Base-by-base conservation (phyloP, 2,329 filamentous ascomycete genomes). In the Scedosporium apiospermum region DNA sequence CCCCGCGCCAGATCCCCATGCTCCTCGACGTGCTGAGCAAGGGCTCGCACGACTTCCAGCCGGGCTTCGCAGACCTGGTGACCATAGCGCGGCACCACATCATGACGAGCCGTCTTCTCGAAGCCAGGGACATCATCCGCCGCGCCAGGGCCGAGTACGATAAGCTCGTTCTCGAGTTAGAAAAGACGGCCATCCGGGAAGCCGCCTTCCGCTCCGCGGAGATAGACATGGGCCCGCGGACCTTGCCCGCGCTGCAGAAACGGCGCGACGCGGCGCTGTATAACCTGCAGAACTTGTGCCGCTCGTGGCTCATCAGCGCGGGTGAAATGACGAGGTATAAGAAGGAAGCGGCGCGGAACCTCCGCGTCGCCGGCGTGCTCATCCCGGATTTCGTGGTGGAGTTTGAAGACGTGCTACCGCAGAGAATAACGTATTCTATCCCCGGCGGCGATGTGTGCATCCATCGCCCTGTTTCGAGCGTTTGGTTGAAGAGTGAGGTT, bases 21-120 rank as follows among this genome's bases (percentile, higher is more conserved):
- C 70, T 91, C 21, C 89, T 82, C 78, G 64, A 81, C 0, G 79
- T 78, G 21, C 88, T 91, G 82, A 83, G 76, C 0, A 75, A 78
- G 3, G 70, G 75, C n/a, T 83, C 84, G 0, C 84, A 86, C 73
- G 78, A 80, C 62, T 70, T 87, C 58, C 66, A 74, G 6, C 86
- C 87, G 0, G 82, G 76, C 0, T 79, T 89, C 64, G 73, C 79
- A 14, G 82, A 88, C 71, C 82, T 82, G 70, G 73, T 78, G 67
- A 68, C 76, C 55, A 38, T 60, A 9, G 62, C 62, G 26, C 58
- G 12, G 27, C 4, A n/a, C 16, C 41, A 23, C 26, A 38, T 60
- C 27, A 6, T 6, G 21, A 9, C 16, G n/a, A 5, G 3, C 10
- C 14, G 26, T 7, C 10, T 60, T 10, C 6, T 16, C 18, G 55